Evolutionary conservation across 768 basidiomycete genomes (phyloP).

Genomic region (Pleurotus tuber-regium): DNA sequence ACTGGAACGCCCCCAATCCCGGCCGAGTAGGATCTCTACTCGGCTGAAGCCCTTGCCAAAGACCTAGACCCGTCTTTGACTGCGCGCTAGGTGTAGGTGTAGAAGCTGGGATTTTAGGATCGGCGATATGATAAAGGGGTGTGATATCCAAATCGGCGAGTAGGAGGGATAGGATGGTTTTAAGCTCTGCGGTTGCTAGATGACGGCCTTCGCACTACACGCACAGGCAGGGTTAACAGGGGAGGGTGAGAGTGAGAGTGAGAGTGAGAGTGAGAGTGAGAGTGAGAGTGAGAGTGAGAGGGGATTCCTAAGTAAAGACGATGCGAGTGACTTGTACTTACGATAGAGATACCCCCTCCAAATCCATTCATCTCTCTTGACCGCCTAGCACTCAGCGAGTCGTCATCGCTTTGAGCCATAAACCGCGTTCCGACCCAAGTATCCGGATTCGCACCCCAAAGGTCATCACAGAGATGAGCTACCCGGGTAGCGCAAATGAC

Average conservation of each 20-base stretch:
- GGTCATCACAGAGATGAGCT: background rate
- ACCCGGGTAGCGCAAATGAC: slow-evolving; percentile 2
- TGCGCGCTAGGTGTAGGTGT: background rate
- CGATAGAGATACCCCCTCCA: slow-evolving; percentile 5
- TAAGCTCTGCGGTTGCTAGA: slow-evolving; percentile 8
- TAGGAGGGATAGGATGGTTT: background rate
- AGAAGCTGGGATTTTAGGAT: background rate
- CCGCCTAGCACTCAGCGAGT: background rate
- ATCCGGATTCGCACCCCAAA: slow-evolving; percentile 3
- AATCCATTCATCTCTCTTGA: slow-evolving; percentile 10
- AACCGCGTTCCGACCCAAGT: slow-evolving; percentile 8
- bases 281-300: too few relatives aligned
- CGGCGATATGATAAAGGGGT: slow-evolving; percentile 1
- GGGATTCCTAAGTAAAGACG: background rate
- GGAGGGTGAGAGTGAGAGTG: too few relatives aligned
- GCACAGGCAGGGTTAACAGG: background rate
- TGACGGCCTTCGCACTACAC: slow-evolving; percentile 10
- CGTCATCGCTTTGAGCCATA: background rate
- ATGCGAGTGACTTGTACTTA: background rate
- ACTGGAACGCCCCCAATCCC: slow-evolving; percentile 9
- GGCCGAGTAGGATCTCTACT: slow-evolving; percentile 1
- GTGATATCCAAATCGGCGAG: slow-evolving; percentile 5
- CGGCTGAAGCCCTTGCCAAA: slow-evolving; percentile 1
- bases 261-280: too few relatives aligned
- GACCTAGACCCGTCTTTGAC: too few relatives aligned